Conservation (phyloP, 371 early-diverging fungal species). For the Phascolomyces articulosus region DNA sequence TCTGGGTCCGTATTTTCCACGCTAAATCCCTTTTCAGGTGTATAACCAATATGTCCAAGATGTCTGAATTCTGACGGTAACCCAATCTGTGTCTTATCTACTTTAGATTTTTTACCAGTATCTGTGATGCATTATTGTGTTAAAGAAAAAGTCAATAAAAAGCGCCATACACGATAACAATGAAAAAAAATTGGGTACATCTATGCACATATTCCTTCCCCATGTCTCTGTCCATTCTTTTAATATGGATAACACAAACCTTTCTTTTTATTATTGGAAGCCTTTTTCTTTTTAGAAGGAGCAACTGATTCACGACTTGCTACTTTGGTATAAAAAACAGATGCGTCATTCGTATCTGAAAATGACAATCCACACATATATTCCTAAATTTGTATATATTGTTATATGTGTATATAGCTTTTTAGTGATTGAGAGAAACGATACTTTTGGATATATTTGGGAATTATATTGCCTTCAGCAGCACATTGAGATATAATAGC, state of each 20-base stretch:
- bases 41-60: constrained; percentile 80
- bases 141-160: too few relatives aligned
- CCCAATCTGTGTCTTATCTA: constrained; percentile 80
- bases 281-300: constrained; percentile 39
- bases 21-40: constrained; percentile 81
- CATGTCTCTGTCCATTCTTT: not conserved
- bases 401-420: too few relatives aligned
- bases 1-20: constrained; percentile 82
- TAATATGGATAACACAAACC: constrained; percentile 5
- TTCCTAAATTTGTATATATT: constrained; percentile 59
- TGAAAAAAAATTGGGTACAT: too few relatives aligned
- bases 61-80: constrained; percentile 82
- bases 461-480: too few relatives aligned
- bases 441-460: too few relatives aligned
- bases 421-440: not conserved
- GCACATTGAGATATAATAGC: too few relatives aligned
- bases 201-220: too few relatives aligned
- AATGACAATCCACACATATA: constrained; percentile 86
- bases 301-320: constrained; percentile 51
- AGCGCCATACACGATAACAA: too few relatives aligned
- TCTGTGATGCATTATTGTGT: too few relatives aligned
- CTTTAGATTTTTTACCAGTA: constrained; percentile 43
- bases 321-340: constrained; percentile 74
- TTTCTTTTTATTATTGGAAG: constrained; percentile 32
- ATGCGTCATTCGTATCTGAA: constrained; percentile 82